Conservation (phyloP, 1,284 basidiomycete genomes). For the Austroboletus niveus region DNA sequence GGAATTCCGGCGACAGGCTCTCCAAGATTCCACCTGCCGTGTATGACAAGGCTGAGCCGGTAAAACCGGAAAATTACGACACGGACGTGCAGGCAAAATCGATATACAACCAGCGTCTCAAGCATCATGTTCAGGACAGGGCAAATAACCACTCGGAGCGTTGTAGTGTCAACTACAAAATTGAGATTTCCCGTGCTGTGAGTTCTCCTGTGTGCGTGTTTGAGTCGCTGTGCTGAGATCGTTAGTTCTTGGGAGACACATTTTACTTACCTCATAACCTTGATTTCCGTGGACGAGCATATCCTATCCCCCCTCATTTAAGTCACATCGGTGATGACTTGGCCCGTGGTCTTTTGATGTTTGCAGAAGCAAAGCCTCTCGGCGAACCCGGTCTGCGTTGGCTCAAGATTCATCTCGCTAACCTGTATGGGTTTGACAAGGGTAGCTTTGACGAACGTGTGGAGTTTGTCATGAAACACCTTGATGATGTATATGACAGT, state of each 20-base stretch:
- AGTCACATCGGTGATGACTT: constrained; percentile 97
- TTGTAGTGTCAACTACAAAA: constrained; percentile 95
- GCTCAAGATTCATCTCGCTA: constrained; percentile 93
- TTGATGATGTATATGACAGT: constrained; percentile 82
- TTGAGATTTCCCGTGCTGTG: constrained; percentile 93
- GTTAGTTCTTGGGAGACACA: constrained; percentile 77
- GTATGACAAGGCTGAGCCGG: constrained; percentile 63
- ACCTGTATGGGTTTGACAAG: constrained; percentile 95
- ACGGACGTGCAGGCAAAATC: constrained; percentile 67
- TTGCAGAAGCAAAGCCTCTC: constrained; percentile 79
- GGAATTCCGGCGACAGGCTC: constrained; percentile 81
- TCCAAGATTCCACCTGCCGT: constrained; percentile 75
- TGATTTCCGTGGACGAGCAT: constrained; percentile 97
- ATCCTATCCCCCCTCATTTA: constrained; percentile 95
- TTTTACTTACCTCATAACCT: constrained; percentile 97
- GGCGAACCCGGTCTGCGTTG: constrained; percentile 78
- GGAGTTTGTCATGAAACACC: constrained; percentile 70
- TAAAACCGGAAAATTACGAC: constrained; percentile 58
- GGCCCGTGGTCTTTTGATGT: constrained; percentile 85
- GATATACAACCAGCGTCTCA: constrained; percentile 61
- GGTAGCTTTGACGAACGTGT: constrained; percentile 91
- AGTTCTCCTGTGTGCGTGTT: constrained; percentile 30
- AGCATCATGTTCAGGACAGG: constrained; percentile 59
- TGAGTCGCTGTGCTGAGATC: constrained; percentile 4
- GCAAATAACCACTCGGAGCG: constrained; percentile 87